Percentiles rank a stretch among this genome's conserved stretches.
Evolutionary conservation across 75 land plant species (phyloP).

Genomic region (Cryptomeria japonica): DNA sequence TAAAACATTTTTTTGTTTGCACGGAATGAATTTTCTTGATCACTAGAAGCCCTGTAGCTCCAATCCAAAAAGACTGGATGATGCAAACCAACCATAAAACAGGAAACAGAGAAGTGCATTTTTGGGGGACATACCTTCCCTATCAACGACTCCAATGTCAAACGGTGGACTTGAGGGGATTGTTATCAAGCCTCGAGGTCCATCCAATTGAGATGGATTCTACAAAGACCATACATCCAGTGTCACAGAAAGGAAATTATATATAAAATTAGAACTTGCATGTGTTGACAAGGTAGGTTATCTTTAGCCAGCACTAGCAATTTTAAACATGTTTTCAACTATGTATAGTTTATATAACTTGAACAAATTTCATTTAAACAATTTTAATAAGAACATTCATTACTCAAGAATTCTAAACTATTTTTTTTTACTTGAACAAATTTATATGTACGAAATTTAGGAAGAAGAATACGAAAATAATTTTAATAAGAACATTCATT

Average conservation of each 20-base stretch:
- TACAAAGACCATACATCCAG: slow-evolving; percentile 24
- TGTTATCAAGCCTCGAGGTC: slow-evolving; percentile 68
- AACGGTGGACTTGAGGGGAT: slow-evolving; percentile 42
- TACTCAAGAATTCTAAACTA: too few relatives aligned
- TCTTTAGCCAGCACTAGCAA: background rate
- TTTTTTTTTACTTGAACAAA: background rate
- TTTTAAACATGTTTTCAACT: background rate
- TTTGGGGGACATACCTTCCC: slow-evolving; percentile 39
- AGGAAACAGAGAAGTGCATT: background rate
- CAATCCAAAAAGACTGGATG: background rate
- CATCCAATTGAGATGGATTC: slow-evolving; percentile 76
- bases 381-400: too few relatives aligned
- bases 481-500: background rate
- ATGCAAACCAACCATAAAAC: background rate
- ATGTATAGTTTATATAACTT: background rate
- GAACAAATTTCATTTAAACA: background rate
- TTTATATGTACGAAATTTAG: background rate
- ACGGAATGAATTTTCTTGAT: background rate
- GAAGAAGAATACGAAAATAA: background rate
- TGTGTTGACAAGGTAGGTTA: background rate
- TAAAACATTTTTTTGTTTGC: background rate
- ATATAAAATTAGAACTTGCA: background rate
- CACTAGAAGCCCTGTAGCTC: background rate
- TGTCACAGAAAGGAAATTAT: background rate
- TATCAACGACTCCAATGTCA: slow-evolving; percentile 64